Percentiles rank a stretch among this genome's conserved stretches.
Conservation (phyloP, 129 eudicot genomes). For the Lactuca saligna region DNA sequence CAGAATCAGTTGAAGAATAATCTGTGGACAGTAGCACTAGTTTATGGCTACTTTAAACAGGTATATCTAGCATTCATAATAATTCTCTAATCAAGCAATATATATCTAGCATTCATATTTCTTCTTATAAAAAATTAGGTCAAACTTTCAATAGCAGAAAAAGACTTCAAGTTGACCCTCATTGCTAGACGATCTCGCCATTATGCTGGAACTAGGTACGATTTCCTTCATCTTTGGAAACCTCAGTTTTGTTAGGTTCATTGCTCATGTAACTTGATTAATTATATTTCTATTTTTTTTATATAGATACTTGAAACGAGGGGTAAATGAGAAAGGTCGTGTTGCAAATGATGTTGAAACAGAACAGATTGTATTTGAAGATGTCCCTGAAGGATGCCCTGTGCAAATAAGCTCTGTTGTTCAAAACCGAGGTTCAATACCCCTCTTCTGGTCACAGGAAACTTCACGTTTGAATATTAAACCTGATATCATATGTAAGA, state of each 20-base stretch:
- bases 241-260: neutral
- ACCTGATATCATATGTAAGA: constrained; percentile 86
- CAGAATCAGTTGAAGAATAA: constrained; percentile 73
- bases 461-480: constrained; percentile 82
- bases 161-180: constrained; percentile 62
- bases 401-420: constrained; percentile 81
- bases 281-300: neutral
- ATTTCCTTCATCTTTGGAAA: neutral
- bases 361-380: constrained; percentile 93
- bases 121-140: constrained; percentile 44
- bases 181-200: constrained; percentile 97
- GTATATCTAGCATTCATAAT: constrained; percentile 29
- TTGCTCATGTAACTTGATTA: neutral
- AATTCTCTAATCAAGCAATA: constrained; percentile 7
- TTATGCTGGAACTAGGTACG: constrained; percentile 97
- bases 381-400: constrained; percentile 54
- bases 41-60: constrained; percentile 89
- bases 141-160: constrained; percentile 58
- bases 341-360: constrained; percentile 99
- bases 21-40: constrained; percentile 86
- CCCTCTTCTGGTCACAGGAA: constrained; percentile 99
- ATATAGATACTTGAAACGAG: constrained; percentile 82
- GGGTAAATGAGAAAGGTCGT: constrained; percentile 92
- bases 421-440: constrained; percentile 96
- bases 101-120: neutral